Percentiles rank a stretch among this genome's conserved stretches.
Conservation (phyloP, 2,329 filamentous ascomycete species). For the Pestalotiopsis fici region DNA sequence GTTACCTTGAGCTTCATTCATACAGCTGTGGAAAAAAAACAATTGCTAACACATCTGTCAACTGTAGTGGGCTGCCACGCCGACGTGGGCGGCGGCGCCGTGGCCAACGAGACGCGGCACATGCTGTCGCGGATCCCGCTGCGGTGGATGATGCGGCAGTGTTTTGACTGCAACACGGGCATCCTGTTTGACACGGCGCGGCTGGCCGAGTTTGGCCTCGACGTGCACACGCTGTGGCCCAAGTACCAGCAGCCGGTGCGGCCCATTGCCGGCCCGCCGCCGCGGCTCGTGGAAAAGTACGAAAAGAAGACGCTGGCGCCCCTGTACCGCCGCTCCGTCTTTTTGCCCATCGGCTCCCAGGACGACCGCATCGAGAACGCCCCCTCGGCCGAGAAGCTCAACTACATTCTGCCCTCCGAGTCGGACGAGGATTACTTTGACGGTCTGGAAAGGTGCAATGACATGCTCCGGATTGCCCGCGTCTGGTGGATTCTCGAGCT, state of each 20-base stretch:
- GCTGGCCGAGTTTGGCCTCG: conserved; percentile 41
- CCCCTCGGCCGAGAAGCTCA: conserved; percentile 13
- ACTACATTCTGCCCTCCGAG: conserved; percentile 33
- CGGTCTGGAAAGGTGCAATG: conserved; percentile 37
- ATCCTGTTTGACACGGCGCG: conserved; percentile 40
- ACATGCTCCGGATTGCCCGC: conserved; percentile 36
- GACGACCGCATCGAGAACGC: conserved; percentile 21
- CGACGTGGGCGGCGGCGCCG: conserved; percentile 45
- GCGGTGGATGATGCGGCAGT: conserved; percentile 48
- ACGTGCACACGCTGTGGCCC: conserved; percentile 41
- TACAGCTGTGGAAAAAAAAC: too few species aligned
- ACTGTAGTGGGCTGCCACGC: conserved; percentile 41
- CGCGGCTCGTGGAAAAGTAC: conserved; percentile 34
- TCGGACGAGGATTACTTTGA: conserved; percentile 44
- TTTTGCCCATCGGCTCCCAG: conserved; percentile 23
- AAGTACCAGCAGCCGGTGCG: conserved; percentile 29
- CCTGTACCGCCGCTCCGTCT: conserved; percentile 28
- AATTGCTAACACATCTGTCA: too few species aligned
- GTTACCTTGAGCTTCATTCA: too few species aligned
- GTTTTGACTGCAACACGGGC: conserved; percentile 45
- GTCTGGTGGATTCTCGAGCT: conserved; percentile 44
- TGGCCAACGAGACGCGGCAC: conserved; percentile 39
- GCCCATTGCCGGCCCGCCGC: conserved; percentile 34
- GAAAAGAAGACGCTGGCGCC: conserved; percentile 31
- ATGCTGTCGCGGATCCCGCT: conserved; percentile 45